A percentile compares a stretch with the other conserved stretches of the same genome.
phyloP scores from a whole-genome alignment of 1,139 yeast species.

The Taphrina populina region DNA sequence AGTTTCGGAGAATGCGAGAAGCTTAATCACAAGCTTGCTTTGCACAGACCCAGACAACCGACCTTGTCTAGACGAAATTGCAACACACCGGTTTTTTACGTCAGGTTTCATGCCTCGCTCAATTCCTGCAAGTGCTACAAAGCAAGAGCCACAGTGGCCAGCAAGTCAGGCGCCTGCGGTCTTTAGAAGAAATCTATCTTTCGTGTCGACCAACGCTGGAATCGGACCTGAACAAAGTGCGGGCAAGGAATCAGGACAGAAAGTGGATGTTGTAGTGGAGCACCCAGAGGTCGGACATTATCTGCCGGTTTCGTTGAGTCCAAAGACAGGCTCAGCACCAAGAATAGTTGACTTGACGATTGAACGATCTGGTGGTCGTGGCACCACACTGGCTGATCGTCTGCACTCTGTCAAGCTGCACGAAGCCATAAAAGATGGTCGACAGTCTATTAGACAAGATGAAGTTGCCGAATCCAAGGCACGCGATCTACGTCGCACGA shows the following conservation, averaged over 20 bases:
- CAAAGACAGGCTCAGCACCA: slow-evolving; percentile 26
- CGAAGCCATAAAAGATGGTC: slow-evolving; percentile 3
- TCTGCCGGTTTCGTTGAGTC: slow-evolving; percentile 34
- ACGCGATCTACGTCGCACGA: background rate
- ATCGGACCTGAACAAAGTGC: slow-evolving; percentile 36
- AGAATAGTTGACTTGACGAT: slow-evolving; percentile 21
- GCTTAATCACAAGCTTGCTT: slow-evolving; percentile 68
- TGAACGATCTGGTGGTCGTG: slow-evolving; percentile 13
- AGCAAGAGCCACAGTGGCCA: slow-evolving; percentile 53
- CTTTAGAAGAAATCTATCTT: slow-evolving; percentile 28
- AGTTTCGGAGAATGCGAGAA: slow-evolving; percentile 69
- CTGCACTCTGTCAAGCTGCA: slow-evolving; percentile 11
- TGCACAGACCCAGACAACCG: slow-evolving; percentile 76
- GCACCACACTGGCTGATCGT: slow-evolving; percentile 16
- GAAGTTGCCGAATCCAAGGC: background rate
- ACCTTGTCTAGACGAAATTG: slow-evolving; percentile 75
- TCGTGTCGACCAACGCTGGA: slow-evolving; percentile 35
- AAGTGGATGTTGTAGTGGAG: slow-evolving; percentile 30
- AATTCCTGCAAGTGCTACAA: slow-evolving; percentile 63
- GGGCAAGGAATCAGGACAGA: slow-evolving; percentile 32
- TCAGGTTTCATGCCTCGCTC: slow-evolving; percentile 74
- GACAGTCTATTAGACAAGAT: background rate
- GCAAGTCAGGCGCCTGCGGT: slow-evolving; percentile 24
- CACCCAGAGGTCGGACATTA: slow-evolving; percentile 33
- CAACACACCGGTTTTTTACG: slow-evolving; percentile 78